Conservation (phyloP, 2,329 filamentous ascomycete species). For the Microdochium bolleyi region DNA sequence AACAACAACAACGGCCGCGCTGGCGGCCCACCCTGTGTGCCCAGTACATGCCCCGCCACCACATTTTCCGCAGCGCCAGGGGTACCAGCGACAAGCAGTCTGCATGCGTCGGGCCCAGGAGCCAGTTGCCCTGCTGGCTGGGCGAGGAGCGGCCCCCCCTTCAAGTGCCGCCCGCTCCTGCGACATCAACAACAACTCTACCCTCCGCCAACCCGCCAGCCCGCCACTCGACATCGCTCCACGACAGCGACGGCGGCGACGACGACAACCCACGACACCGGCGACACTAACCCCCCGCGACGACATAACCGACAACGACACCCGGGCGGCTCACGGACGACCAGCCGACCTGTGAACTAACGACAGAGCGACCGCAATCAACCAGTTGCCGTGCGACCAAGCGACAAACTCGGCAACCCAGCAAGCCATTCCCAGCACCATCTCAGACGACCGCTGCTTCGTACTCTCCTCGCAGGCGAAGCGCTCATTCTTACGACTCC, state of each 20-base stretch:
- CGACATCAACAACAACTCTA: neutral
- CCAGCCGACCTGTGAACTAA: neutral
- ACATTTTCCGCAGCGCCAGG: no score
- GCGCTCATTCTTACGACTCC: neutral
- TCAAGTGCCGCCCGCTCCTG: no score
- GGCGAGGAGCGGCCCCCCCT: neutral
- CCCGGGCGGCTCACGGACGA: neutral
- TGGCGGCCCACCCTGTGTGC: no score
- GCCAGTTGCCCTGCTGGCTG: neutral
- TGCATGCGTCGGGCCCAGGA: neutral
- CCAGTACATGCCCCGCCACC: no score
- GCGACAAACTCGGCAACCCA: slow-evolving; percentile 7
- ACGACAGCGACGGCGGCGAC: neutral
- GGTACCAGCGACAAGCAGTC: no score
- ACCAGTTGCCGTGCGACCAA: no score
- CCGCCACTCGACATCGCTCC: neutral
- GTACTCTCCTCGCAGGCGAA: neutral
- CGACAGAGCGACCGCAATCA: slow-evolving; percentile 8
- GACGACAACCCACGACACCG: neutral
- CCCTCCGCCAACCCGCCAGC: neutral
- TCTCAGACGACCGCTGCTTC: neutral
- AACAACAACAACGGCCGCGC: no score
- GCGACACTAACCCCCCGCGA: neutral
- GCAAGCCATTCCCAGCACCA: neutral
- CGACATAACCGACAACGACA: neutral